Percentiles rank a stretch among this genome's conserved stretches.
Conservation (phyloP, 306 rosid species). For the Malus sieversii region DNA sequence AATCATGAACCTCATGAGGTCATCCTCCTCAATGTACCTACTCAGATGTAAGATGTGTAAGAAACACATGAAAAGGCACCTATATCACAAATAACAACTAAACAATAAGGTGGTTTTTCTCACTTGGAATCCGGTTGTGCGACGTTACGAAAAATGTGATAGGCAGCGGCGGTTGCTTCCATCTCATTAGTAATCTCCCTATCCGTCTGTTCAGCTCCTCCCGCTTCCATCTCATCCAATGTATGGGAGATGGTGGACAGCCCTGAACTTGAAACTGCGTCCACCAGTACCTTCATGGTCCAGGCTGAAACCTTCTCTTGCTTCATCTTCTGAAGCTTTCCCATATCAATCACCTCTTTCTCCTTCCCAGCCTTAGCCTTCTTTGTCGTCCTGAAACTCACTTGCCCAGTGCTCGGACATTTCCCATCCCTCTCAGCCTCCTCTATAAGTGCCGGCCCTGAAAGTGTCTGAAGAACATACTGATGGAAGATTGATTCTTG, state of each 20-base stretch:
- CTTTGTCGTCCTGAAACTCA: slow-evolving; percentile 58
- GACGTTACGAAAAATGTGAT: slow-evolving; percentile 63
- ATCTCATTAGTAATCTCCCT: slow-evolving; percentile 80
- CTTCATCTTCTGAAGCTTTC: slow-evolving; percentile 66
- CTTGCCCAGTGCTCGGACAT: slow-evolving; percentile 39
- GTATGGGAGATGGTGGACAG: slow-evolving; percentile 63
- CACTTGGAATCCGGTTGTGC: slow-evolving; percentile 58
- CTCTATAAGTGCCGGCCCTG: slow-evolving; percentile 62
- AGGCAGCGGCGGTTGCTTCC: slow-evolving; percentile 86
- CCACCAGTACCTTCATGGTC: slow-evolving; percentile 90
- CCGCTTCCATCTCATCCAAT: slow-evolving; percentile 51
- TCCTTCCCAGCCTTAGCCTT: slow-evolving; percentile 32
- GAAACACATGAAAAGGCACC: background rate
- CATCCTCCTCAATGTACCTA: slow-evolving; percentile 69
- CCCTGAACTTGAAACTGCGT: slow-evolving; percentile 74
- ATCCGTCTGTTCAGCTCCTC: slow-evolving; percentile 39
- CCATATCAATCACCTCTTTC: slow-evolving; percentile 63
- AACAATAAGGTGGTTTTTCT: slow-evolving; percentile 20
- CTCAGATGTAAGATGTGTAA: slow-evolving; percentile 3
- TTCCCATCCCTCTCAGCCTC: slow-evolving; percentile 54
- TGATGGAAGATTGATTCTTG: slow-evolving; percentile 84
- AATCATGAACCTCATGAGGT: slow-evolving; percentile 71
- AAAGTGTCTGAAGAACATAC: slow-evolving; percentile 69
- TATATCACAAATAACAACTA: background rate
- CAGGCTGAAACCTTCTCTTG: slow-evolving; percentile 88